Base-by-base conservation (phyloP, 805 yeast species). In the Metschnikowia noctiluminum region DNA sequence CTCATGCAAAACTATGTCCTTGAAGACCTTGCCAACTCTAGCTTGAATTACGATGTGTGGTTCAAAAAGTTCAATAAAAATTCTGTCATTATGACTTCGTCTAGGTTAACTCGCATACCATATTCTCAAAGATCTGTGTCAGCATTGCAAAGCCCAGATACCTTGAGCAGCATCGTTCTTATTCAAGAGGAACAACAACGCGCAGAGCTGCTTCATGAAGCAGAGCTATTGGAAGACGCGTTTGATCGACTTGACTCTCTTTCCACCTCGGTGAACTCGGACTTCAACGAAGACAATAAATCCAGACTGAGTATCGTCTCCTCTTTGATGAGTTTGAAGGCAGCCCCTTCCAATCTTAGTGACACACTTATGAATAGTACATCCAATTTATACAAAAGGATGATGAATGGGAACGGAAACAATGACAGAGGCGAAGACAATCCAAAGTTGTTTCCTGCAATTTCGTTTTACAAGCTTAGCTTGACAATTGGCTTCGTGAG, bases 401-500 rank as follows among this genome's bases (percentile, higher is more conserved):
- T 64, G 45, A 40, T 68, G 27, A 63, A 68, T 46, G 43, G 44
- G 9, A 47, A 42, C n/a, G 44, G 51, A 14, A 63, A 61, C 7
- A 53, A 51, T 11, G 48, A 45, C 8, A 46, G 43, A 3, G 41
- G 32, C 11, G 47, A 35, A n/a, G 14, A 27, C 27, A 27, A 28
- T 8, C 38, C 43, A 26, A 30, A 38, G 28, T 9, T 43, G 26
- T 53, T 47, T 28, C 36, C 11, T 41, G 40, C 38, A 1, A 46
- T 27, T 14, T 56, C 53, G 27, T 47, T 71, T 15, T 67, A 67
- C 52, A 65, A 61, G 45, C 44, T 70, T 28, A 69, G 75, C 39
- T 53, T 71, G 45, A 65, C 74, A 1, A 63, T 72, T 28, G 77
- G 77, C 0, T 60, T 71, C 39, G 57, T 71, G 34, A 76, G 77